Conservation (phyloP, 495 filamentous ascomycete genomes). For the Trichoderma erinaceum region DNA sequence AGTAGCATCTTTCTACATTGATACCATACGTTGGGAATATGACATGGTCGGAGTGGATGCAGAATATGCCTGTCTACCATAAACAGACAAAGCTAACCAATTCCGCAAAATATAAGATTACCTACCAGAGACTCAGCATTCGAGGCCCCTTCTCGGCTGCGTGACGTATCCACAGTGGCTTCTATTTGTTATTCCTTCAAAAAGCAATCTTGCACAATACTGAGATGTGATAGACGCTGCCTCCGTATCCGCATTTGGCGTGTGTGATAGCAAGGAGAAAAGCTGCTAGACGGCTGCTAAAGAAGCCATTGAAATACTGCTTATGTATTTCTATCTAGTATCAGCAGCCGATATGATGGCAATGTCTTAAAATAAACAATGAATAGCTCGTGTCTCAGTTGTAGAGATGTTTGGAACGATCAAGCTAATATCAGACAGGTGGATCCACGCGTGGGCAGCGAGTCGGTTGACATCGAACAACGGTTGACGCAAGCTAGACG, state of each 20-base stretch:
- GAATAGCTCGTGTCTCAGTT: too few relatives aligned
- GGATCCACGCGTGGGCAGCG: too few relatives aligned
- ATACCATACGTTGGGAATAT: neutral
- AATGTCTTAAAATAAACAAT: too few relatives aligned
- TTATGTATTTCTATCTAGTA: too few relatives aligned
- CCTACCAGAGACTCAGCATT: neutral
- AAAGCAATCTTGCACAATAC: neutral
- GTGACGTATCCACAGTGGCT: neutral
- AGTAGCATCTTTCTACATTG: neutral
- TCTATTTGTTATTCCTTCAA: neutral
- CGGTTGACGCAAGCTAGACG: too few relatives aligned
- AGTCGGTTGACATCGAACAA: too few relatives aligned
- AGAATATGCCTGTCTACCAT: neutral
- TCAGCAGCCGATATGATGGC: too few relatives aligned
- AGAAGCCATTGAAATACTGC: too few relatives aligned
- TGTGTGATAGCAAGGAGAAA: neutral
- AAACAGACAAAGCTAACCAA: neutral
- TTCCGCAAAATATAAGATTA: neutral
- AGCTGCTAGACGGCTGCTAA: too few relatives aligned
- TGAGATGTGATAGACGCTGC: conserved; percentile 1
- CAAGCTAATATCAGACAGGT: too few relatives aligned
- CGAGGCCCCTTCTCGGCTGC: neutral
- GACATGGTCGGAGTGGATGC: neutral
- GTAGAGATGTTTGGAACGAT: too few relatives aligned
- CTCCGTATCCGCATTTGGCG: neutral